These are phyloP conservation scores for Roridomyces roridus DNA, from an alignment of 768 basidiomycete genomes.

Conservation along the genomic window DNA sequence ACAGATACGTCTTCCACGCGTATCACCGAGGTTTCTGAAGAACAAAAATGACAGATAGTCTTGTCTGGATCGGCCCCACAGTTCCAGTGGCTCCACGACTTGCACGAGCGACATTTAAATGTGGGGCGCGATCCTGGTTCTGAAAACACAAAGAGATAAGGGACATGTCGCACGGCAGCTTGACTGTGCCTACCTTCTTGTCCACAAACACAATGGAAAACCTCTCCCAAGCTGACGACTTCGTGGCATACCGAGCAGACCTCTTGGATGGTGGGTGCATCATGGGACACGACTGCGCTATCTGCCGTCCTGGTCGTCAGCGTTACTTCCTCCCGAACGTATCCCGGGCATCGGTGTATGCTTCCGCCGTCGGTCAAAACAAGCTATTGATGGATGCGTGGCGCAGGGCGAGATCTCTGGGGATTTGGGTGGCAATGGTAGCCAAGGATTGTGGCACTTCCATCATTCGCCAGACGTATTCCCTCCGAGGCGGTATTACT, in stretches of 20 bases:
- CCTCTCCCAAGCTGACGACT: neutral
- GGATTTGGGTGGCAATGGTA: neutral
- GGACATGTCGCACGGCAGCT: neutral
- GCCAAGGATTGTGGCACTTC: neutral
- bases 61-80: neutral
- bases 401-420: neutral
- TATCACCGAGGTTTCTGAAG: too few species aligned
- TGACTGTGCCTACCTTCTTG: neutral
- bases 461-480: neutral
- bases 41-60: too few species aligned
- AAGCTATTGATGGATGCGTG: neutral
- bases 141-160: neutral
- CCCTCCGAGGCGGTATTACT: too few species aligned
- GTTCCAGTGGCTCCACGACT: neutral
- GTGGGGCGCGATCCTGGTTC: neutral
- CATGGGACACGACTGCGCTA: too few species aligned
- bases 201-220: neutral
- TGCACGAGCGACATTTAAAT: neutral
- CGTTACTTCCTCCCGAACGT: too few species aligned
- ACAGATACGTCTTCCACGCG: too few species aligned
- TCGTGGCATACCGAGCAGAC: slow-evolving; percentile 3
- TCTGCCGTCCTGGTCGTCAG: too few species aligned
- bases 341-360: too few species aligned
- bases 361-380: neutral
- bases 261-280: too few species aligned